phyloP scores from a whole-genome alignment of 2,329 filamentous ascomycete species.

The Fusarium sp. region DNA sequence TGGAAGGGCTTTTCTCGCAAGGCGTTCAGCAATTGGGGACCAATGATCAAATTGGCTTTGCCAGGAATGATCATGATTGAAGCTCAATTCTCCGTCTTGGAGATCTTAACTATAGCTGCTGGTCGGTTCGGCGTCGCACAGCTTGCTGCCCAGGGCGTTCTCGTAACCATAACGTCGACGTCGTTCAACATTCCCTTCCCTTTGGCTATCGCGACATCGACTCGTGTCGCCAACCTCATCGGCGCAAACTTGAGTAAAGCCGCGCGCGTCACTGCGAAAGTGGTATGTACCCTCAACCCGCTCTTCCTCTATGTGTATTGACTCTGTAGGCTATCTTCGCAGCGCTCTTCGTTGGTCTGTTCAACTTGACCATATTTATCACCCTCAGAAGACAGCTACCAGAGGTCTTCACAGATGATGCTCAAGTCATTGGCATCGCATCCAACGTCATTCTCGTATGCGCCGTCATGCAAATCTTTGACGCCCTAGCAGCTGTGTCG shows the following conservation, averaged over 20 bases:
- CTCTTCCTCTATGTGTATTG: neutral
- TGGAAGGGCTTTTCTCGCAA: constrained; percentile 80
- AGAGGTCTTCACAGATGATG: constrained; percentile 76
- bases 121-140: constrained; percentile 80
- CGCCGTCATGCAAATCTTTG: constrained; percentile 89
- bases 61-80: constrained; percentile 92
- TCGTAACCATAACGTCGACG: constrained; percentile 79
- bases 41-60: constrained; percentile 84
- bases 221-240: constrained; percentile 88
- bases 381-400: constrained; percentile 77
- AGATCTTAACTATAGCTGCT: constrained; percentile 82
- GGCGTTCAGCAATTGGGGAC: constrained; percentile 76
- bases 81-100: constrained; percentile 90
- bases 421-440: constrained; percentile 73
- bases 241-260: constrained; percentile 83
- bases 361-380: constrained; percentile 79
- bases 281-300: constrained; percentile 59
- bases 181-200: constrained; percentile 93
- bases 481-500: constrained; percentile 79
- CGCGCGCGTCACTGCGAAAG: constrained; percentile 80
- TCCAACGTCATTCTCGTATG: constrained; percentile 78
- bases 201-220: constrained; percentile 86
- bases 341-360: constrained; percentile 74
- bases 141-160: constrained; percentile 86
- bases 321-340: constrained; percentile 64